Percentiles rank a stretch among this genome's conserved stretches.
Conservation (phyloP, 495 filamentous ascomycete species). For the Astrocystis sublimbata region DNA sequence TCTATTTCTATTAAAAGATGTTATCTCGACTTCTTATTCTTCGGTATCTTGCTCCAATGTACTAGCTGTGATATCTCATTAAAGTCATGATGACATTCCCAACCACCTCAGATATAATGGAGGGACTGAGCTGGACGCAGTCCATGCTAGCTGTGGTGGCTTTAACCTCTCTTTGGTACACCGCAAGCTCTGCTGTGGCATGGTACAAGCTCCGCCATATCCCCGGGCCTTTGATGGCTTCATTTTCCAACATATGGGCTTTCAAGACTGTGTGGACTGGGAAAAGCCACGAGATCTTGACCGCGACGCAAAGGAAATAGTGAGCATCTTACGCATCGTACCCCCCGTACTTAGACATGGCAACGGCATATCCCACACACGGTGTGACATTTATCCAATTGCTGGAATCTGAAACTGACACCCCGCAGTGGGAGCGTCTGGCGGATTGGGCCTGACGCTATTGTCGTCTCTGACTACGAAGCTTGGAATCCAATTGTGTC, state of each 20-base stretch:
- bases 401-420: not conserved
- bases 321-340: not conserved
- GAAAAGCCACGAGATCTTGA: not conserved
- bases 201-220: conserved; percentile 12
- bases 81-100: not conserved
- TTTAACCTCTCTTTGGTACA: conserved; percentile 1
- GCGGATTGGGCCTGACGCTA: not conserved
- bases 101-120: not conserved
- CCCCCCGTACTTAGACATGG: not conserved
- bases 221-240: conserved; percentile 8
- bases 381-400: too few species aligned
- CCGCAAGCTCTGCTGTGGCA: not conserved
- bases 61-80: not conserved
- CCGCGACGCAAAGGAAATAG: not conserved
- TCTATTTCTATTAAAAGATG: not conserved
- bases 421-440: not conserved
- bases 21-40: not conserved
- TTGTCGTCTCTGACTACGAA: not conserved
- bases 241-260: conserved; percentile 6
- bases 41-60: not conserved
- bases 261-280: not conserved
- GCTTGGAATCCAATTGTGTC: not conserved
- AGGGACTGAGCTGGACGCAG: not conserved
- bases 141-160: not conserved
- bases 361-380: too few species aligned